phyloP scores from a whole-genome alignment of 2,329 filamentous ascomycete genomes.

The Diplodia seriata region DNA sequence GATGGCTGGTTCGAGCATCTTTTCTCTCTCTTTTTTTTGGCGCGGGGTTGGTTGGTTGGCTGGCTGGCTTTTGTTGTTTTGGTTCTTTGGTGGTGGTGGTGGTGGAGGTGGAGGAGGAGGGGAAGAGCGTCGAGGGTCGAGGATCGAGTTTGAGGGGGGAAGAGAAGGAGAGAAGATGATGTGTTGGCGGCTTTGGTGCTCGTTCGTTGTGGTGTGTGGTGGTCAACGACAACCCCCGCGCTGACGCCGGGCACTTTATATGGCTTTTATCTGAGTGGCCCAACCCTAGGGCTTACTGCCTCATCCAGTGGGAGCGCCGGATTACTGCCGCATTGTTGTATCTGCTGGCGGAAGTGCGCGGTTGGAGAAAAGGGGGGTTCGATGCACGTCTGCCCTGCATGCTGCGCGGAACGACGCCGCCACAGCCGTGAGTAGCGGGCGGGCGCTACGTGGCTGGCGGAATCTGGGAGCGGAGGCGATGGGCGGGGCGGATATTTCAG shows the following conservation, averaged over 20 bases:
- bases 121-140: too few species aligned
- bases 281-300: neutral
- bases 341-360: neutral
- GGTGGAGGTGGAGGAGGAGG: too few species aligned
- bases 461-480: neutral
- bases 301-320: neutral
- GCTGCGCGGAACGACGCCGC: slow-evolving; percentile 25
- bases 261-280: neutral
- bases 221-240: neutral
- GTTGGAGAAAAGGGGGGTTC: neutral
- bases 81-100: too few species aligned
- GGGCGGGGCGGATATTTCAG: slow-evolving; percentile 13
- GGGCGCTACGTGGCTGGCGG: slow-evolving; percentile 21
- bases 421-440: too few species aligned
- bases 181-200: neutral
- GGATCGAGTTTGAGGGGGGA: too few species aligned
- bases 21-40: too few species aligned
- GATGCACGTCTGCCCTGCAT: neutral
- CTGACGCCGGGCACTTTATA: neutral
- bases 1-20: slow-evolving; percentile 39
- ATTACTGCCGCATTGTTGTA: neutral
- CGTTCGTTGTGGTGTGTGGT: neutral
- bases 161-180: neutral
- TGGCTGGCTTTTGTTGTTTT: too few species aligned
- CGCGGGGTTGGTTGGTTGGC: too few species aligned